These are phyloP conservation scores for Xylaria telfairii DNA, from an alignment of 495 filamentous ascomycete genomes.

Conservation along the genomic window DNA sequence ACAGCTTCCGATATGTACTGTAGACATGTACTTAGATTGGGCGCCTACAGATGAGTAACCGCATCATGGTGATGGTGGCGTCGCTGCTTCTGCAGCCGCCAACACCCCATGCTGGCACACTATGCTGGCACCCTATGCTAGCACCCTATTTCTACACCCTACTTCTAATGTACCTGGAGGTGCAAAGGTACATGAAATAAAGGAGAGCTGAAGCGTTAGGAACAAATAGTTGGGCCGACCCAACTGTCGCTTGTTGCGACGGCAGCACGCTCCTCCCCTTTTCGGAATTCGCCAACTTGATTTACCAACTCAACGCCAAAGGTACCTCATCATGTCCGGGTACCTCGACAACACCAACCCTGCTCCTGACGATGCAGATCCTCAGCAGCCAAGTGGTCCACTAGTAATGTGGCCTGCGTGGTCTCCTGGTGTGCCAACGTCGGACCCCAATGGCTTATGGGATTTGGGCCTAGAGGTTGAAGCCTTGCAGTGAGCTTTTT, in stretches of 20 bases:
- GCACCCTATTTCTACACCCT: background rate
- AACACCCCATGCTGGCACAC: too few relatives aligned
- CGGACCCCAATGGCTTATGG: background rate
- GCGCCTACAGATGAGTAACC: too few relatives aligned
- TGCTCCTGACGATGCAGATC: background rate
- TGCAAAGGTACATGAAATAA: background rate
- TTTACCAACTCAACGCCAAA: background rate
- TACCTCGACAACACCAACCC: background rate
- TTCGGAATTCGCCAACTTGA: background rate
- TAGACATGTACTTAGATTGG: too few relatives aligned
- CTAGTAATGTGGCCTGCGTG: background rate
- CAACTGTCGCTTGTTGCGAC: background rate
- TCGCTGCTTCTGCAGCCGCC: background rate
- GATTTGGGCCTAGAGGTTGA: background rate
- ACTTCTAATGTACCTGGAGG: background rate
- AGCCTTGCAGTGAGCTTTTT: background rate
- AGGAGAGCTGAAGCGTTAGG: background rate
- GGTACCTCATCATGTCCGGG: background rate
- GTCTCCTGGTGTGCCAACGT: background rate
- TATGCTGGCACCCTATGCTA: background rate
- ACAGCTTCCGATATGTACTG: background rate
- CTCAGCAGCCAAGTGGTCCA: background rate
- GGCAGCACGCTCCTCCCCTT: background rate
- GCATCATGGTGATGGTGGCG: background rate
- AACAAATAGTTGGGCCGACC: background rate